These are phyloP conservation scores for Penicillium nucicola DNA, from an alignment of 495 filamentous ascomycete species.

Conservation along the genomic window DNA sequence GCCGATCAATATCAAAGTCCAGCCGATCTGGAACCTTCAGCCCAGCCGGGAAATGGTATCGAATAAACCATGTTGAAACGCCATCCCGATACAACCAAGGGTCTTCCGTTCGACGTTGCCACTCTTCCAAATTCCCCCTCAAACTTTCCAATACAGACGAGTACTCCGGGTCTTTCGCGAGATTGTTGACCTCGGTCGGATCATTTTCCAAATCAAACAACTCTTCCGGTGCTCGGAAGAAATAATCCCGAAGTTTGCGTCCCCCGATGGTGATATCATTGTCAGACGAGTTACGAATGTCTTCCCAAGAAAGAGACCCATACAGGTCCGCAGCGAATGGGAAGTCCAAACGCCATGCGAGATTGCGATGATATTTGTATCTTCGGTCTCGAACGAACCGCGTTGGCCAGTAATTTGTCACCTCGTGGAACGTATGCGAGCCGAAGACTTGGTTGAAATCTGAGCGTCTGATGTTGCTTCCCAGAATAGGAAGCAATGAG, in stretches of 20 bases:
- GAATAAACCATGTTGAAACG: constrained; percentile 25
- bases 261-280: constrained; percentile 33
- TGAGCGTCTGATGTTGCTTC: constrained; percentile 12
- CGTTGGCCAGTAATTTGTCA: constrained; percentile 47
- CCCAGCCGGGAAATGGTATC: constrained; percentile 31
- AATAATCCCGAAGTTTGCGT: constrained; percentile 32
- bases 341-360: constrained; percentile 45
- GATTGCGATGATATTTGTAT: constrained; percentile 48
- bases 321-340: constrained; percentile 46
- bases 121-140: constrained; percentile 26
- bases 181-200: constrained; percentile 36
- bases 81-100: constrained; percentile 43
- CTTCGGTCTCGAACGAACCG: constrained; percentile 35
- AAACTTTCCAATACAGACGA: constrained; percentile 22
- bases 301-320: constrained; percentile 40
- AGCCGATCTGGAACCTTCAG: constrained; percentile 38
- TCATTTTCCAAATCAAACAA: constrained; percentile 40
- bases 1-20: constrained; percentile 34
- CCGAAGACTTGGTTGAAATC: constrained; percentile 35
- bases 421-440: constrained; percentile 50
- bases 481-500: constrained; percentile 38
- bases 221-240: constrained; percentile 40
- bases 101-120: constrained; percentile 38
- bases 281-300: constrained; percentile 31
- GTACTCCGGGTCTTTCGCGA: constrained; percentile 26